Evolutionary conservation across 257 asterid species (phyloP), one percentile per base, ranked within the genome.

Genomic region (Gentiana dahurica): DNA sequence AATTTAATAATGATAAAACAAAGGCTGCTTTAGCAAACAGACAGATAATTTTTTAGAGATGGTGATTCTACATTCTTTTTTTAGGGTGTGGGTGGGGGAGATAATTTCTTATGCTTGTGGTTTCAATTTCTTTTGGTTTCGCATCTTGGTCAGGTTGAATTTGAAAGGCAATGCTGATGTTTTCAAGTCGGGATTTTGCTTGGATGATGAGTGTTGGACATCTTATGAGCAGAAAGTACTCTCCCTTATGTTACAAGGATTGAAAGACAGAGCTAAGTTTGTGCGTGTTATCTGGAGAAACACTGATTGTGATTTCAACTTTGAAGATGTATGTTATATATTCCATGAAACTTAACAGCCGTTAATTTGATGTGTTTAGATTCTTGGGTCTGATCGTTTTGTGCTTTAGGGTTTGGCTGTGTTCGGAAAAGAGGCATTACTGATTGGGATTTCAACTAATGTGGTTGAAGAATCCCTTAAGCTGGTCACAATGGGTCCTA

Each of bases 191-290:
- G 99, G 95, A 73, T 85, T 72, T 75, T 92, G 99, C 77, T 74
- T 75, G 81, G 93, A 92, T 58, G 84, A 88, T 66, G 99, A 92
- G 75, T 83, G 89, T 67, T 92, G 99, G 99, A 80, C 97, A 83
- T 68, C 81, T 38, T 89, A 83, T 51, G 99, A 92, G 82, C 89
- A 71, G 73, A 88, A 77, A 80, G 89, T 88, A 24, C 69, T 71
- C 48, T 64, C 76, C 13, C 52, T 88, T 67, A 69, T 88, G 65
- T 84, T 80, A 65, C 82, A 80, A 79, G 94, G 94, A 58, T 65
- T 92, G 81, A 71, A 53, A 64, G 94, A 88, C 56, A 85, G 95
- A 79, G 79, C 94, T 56, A 92, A 81, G 72, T 73, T 71, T 56
- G 60, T 88, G 57, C 88, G 99, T 67, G 95, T 76, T 61, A 72